phyloP scores from a whole-genome alignment of 169 alveolate genomes.

The Amoebophrya sp. region DNA sequence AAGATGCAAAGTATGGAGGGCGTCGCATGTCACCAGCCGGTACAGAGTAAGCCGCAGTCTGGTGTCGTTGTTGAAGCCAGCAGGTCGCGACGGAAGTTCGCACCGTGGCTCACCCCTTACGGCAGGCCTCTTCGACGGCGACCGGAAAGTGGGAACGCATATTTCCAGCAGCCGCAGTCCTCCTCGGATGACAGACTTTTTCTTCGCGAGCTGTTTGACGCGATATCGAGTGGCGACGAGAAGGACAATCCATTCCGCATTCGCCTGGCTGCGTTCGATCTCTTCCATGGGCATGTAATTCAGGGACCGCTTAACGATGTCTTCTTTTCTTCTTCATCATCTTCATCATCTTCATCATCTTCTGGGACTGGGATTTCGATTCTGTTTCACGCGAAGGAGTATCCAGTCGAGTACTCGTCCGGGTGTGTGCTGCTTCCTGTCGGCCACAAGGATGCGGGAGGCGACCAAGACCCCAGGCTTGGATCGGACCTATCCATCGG shows the following conservation, averaged over 20 bases:
- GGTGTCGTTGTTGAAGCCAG: no score
- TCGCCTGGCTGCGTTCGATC: not conserved
- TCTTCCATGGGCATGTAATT: not conserved
- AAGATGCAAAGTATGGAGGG: no score
- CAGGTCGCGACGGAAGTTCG: no score
- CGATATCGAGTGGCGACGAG: not conserved
- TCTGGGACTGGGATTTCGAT: no score
- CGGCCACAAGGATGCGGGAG: not conserved
- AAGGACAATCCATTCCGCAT: not conserved
- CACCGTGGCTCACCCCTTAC: no score
- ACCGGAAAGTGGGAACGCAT: no score
- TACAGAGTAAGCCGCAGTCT: no score
- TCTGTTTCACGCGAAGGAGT: not conserved
- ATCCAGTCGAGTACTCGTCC: not conserved
- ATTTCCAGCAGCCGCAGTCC: no score
- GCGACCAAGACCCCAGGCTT: not conserved
- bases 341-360: no score
- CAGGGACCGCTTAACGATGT: not conserved
- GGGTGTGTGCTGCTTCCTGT: not conserved
- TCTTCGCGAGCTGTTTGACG: not conserved
- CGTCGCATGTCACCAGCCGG: no score
- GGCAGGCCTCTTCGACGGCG: no score
- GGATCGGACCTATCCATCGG: not conserved
- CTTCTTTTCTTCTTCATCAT: not conserved
- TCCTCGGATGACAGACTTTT: no score